phyloP scores from a whole-genome alignment of 331 rosid species.

The Stylosanthes scabra region DNA sequence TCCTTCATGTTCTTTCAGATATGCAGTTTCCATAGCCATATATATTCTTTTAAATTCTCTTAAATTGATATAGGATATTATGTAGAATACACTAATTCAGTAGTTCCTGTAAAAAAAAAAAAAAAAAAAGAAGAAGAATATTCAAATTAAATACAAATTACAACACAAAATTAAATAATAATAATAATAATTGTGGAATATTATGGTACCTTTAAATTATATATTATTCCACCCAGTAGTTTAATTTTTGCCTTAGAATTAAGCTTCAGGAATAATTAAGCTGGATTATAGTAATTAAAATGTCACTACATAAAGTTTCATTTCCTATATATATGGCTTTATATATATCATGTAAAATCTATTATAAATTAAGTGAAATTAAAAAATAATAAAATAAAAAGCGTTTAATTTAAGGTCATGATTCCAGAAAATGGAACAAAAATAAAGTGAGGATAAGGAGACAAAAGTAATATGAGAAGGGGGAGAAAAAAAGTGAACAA shows the following conservation, averaged over 20 bases:
- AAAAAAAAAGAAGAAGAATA: not conserved
- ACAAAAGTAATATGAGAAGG: not conserved
- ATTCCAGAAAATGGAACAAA: constrained; percentile 11
- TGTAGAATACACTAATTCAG: too few relatives aligned
- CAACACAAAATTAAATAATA: not conserved
- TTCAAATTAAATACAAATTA: constrained; percentile 2
- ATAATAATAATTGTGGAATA: not conserved
- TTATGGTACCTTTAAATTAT: not conserved
- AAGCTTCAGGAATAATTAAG: constrained; percentile 20
- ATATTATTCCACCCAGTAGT: not conserved
- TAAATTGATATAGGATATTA: too few relatives aligned
- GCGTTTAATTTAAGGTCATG: not conserved
- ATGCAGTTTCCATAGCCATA: constrained; percentile 62
- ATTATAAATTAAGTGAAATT: too few relatives aligned
- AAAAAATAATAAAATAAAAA: not conserved
- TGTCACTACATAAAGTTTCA: not conserved
- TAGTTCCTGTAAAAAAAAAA: constrained; percentile 37
- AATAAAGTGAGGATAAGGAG: constrained; percentile 27
- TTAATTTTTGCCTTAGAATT: not conserved
- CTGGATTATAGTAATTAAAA: not conserved
- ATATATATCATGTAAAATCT: not conserved
- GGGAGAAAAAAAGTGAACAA: not conserved
- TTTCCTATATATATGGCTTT: not conserved
- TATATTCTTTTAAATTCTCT: not conserved
- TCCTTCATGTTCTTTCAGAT: constrained; percentile 69